Conservation (phyloP, 2,329 filamentous ascomycete genomes). For the Trichoderma pleuroti region DNA sequence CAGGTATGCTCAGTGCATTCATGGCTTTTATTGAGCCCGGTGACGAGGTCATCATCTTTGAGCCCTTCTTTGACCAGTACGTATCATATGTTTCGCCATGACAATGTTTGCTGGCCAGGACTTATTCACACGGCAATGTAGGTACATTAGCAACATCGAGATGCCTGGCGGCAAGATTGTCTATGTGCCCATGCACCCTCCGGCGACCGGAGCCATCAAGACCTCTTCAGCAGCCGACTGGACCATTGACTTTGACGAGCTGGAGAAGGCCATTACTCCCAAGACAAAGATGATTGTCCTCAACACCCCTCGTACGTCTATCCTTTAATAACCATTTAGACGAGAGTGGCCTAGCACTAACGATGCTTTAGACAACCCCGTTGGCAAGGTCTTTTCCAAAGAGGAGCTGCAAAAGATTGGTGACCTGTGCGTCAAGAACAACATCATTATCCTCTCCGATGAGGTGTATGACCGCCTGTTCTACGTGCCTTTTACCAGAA, state of each 20-base stretch:
- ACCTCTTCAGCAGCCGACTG: constrained; percentile 86
- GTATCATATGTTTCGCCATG: constrained; percentile 9
- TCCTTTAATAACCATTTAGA: background rate
- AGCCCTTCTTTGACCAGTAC: constrained; percentile 96
- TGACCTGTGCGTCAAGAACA: constrained; percentile 84
- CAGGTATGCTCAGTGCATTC: constrained; percentile 86
- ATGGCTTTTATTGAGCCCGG: constrained; percentile 95
- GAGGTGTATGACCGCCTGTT: constrained; percentile 94
- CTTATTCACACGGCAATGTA: constrained; percentile 16
- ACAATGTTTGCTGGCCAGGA: background rate
- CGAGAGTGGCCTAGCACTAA: background rate
- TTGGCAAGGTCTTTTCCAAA: constrained; percentile 89
- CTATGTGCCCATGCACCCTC: constrained; percentile 92
- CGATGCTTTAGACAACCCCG: constrained; percentile 69
- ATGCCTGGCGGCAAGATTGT: constrained; percentile 95
- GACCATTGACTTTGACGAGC: constrained; percentile 77
- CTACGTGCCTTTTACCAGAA: constrained; percentile 91
- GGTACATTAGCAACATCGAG: constrained; percentile 91
- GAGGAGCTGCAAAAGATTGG: constrained; percentile 82
- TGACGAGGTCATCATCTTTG: constrained; percentile 96
- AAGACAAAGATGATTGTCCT: constrained; percentile 95
- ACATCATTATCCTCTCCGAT: constrained; percentile 89
- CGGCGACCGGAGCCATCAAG: constrained; percentile 70
- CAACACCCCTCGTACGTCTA: constrained; percentile 62
- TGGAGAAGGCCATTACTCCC: constrained; percentile 76